Percentiles rank a stretch among this genome's conserved stretches.
Evolutionary conservation across 768 basidiomycete species (phyloP).

Genomic region (Gymnopilus junonius): DNA sequence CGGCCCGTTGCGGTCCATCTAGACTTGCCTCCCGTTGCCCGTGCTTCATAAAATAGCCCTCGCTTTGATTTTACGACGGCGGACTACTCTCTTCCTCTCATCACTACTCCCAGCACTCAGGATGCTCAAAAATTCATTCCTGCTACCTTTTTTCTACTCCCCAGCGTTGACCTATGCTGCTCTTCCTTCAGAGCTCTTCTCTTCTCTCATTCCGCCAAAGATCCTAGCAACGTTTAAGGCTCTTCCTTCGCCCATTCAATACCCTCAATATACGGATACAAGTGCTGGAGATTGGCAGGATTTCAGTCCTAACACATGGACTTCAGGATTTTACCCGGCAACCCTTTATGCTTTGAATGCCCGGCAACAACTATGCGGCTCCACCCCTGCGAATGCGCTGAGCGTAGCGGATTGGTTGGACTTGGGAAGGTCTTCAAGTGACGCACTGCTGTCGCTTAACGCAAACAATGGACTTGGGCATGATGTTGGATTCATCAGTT

Average conservation of each 20-base stretch:
- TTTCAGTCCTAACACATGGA: constrained; percentile 64
- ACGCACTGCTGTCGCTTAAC: constrained; percentile 55
- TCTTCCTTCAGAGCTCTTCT: constrained; percentile 58
- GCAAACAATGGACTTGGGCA: constrained; percentile 55
- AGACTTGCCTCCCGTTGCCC: background rate
- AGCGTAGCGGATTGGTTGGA: constrained; percentile 58
- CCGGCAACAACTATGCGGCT: constrained; percentile 51
- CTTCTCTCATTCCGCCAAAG: constrained; percentile 60
- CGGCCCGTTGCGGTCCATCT: background rate
- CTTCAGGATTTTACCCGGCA: constrained; percentile 69
- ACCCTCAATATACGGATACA: constrained; percentile 63
- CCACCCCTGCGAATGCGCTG: constrained; percentile 40
- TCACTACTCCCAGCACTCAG: too few relatives aligned
- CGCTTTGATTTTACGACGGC: background rate
- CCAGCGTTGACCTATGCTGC: constrained; percentile 10
- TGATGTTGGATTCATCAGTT: constrained; percentile 75
- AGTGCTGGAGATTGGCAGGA: constrained; percentile 53
- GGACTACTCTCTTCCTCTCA: background rate
- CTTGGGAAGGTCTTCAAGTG: constrained; percentile 55
- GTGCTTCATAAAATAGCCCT: background rate
- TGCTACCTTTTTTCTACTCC: background rate
- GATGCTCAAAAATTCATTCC: background rate
- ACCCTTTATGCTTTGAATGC: constrained; percentile 63
- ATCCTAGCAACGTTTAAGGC: constrained; percentile 56
- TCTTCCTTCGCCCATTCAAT: constrained; percentile 44